Evolutionary conservation across 257 asterid genomes (phyloP), one percentile per base, ranked within the genome.

Genomic region (Solanum rostratum): DNA sequence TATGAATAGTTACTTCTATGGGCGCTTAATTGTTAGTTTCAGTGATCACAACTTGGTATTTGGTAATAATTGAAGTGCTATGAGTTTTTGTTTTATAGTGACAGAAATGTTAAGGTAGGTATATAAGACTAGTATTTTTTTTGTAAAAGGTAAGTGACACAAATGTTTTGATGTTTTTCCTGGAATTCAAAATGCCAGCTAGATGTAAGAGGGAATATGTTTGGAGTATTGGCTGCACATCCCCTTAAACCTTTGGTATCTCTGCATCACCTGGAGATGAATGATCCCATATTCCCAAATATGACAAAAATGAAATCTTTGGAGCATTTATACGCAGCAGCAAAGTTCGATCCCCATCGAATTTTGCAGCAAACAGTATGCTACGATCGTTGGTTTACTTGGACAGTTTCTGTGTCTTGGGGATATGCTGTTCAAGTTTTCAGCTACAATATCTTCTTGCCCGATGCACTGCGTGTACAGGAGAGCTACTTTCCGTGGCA

Each of bases 281-380:
- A 86, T 15, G 91, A 93, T 39, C 92, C 98, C 68, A 88, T 93
- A 55, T 95, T 95, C 86, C 97, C 97, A 33, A 87, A 88, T 84
- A 89, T 86, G 97, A 90, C 83, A 89, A 86, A 91, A 65, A 83
- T 86, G 68, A 46, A 83, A 62, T 90, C 97, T 57, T 57, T 93
- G 87, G 88, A 85, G 54, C 95, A 91, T 89, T 92, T 95, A 82
- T 91, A 90, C 59, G 55, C 84, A 24, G 95, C 95, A 62, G 93
- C 84, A 22, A 87, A 68, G 6, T 88, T 88, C 79, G 97, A 95
- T 85, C 88, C 97, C 3, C 87, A 88, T 46, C 89, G 97, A 84
- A 88, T 90, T 73, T 87, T 95, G 82, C 98, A 95, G 90, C 98
- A 95, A 80, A 87, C 95, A 76, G 97, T 95, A 84, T 95, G 98